Base-by-base conservation (phyloP, 306 rosid species). In the Clitoria ternatea region DNA sequence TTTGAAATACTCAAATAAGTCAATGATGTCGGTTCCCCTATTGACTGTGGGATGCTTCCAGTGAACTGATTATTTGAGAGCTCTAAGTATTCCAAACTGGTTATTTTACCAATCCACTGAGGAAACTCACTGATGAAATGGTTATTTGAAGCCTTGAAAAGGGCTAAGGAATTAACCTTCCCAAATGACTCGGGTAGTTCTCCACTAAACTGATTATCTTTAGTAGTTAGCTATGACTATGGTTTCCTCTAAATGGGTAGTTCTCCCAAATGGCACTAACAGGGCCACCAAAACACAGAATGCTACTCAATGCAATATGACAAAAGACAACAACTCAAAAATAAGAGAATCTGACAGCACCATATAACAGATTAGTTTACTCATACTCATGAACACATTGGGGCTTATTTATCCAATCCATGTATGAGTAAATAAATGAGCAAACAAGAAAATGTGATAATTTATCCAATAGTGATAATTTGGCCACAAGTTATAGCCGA, bases 401-500 rank as follows among this genome's bases (percentile, higher is more conserved):
- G n/a, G n/a, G n/a, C n/a, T n/a, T n/a, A n/a, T n/a, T n/a, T n/a
- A n/a, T n/a, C n/a, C n/a, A n/a, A n/a, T n/a, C n/a, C n/a, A n/a
- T n/a, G n/a, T n/a, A n/a, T n/a, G n/a, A n/a, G n/a, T n/a, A n/a
- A n/a, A n/a, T n/a, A n/a, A n/a, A n/a, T n/a, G n/a, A n/a, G n/a
- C n/a, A n/a, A n/a, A n/a, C n/a, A n/a, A n/a, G n/a, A n/a, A n/a
- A n/a, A n/a, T n/a, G n/a, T n/a, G n/a, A n/a, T n/a, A n/a, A n/a
- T n/a, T n/a, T n/a, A n/a, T n/a, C n/a, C n/a, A n/a, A n/a, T n/a
- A n/a, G n/a, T n/a, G n/a, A n/a, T n/a, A n/a, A n/a, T n/a, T n/a
- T n/a, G n/a, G n/a, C n/a, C n/a, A n/a, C n/a, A n/a, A n/a, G 99
- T 73, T 96, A 94, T 87, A 19, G 99, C 99, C 10, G 89, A 85